phyloP scores from a whole-genome alignment of 305 asterid genomes.

The Fraxinus ornus region DNA sequence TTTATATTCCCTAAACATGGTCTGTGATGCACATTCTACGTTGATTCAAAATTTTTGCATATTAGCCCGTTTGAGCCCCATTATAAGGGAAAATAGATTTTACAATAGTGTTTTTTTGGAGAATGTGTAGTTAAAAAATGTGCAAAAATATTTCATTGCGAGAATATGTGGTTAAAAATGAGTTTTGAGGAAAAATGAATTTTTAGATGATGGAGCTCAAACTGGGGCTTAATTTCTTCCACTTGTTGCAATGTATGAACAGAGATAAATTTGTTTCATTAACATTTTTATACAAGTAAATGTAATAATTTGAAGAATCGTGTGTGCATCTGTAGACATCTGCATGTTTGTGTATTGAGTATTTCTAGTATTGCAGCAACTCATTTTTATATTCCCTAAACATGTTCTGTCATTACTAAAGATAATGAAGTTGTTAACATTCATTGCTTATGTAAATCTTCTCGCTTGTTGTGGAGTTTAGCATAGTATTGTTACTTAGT shows the following conservation, averaged over 20 bases:
- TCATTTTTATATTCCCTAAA: background rate
- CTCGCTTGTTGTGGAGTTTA: background rate
- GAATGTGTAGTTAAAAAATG: no score
- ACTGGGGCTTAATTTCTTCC: background rate
- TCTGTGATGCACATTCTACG: background rate
- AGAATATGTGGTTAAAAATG: no score
- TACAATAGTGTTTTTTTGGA: no score
- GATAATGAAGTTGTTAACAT: background rate
- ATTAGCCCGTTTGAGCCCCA: background rate
- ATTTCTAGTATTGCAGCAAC: background rate
- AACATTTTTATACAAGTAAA: background rate
- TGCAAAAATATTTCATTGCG: no score
- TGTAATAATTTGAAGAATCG: background rate
- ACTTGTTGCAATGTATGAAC: background rate
- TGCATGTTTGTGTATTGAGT: no score
- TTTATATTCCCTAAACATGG: background rate
- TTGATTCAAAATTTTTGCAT: background rate
- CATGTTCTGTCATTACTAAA: background rate
- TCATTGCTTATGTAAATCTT: background rate
- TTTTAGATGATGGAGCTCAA: no score
- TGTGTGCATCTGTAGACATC: background rate
- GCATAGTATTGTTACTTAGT: background rate
- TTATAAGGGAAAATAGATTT: no score
- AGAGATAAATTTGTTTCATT: background rate
- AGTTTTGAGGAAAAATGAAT: no score